Percentiles rank a stretch among this genome's conserved stretches.
Evolutionary conservation across 1,284 basidiomycete species (phyloP).

Genomic region (Sanghuangporus baumii): DNA sequence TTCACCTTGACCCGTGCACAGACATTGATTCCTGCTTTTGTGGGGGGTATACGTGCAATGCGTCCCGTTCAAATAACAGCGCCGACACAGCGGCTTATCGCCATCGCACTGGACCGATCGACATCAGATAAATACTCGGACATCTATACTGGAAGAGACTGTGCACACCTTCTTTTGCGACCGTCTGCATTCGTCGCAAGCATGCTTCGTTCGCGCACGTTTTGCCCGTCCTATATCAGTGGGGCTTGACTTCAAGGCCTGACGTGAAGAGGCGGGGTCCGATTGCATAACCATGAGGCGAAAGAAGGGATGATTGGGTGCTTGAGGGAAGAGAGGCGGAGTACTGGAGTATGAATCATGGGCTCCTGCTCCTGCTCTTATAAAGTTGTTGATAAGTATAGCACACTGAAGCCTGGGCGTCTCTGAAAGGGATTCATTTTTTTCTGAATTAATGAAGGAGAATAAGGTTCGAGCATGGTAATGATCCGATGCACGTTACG

Average conservation of each 20-base stretch:
- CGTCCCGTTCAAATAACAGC: slow-evolving; percentile 17
- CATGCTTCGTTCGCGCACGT: slow-evolving; percentile 18
- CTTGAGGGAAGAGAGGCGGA: background rate
- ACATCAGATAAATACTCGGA: background rate
- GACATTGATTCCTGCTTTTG: slow-evolving; percentile 15
- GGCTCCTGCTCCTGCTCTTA: slow-evolving; percentile 2
- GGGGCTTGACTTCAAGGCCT: background rate
- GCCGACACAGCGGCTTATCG: slow-evolving; percentile 14
- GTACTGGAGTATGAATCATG: background rate
- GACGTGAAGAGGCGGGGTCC: slow-evolving; percentile 1
- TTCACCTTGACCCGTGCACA: slow-evolving; percentile 11
- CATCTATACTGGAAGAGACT: background rate
- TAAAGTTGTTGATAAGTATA: slow-evolving; percentile 9
- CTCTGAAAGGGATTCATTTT: slow-evolving; percentile 4
- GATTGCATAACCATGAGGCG: slow-evolving; percentile 9
- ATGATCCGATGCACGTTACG: slow-evolving; percentile 12
- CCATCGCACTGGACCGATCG: slow-evolving; percentile 15
- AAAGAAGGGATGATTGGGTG: background rate
- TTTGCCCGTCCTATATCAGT: slow-evolving; percentile 12
- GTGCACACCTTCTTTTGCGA: slow-evolving; percentile 18
- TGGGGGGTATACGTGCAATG: slow-evolving; percentile 18
- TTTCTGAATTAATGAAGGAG: background rate
- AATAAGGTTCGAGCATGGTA: slow-evolving; percentile 8
- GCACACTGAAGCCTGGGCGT: slow-evolving; percentile 1
- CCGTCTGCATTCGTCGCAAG: slow-evolving; percentile 18